Base-by-base conservation (phyloP, 176 grass and related monocot genomes). In the Musa troglodytarum region DNA sequence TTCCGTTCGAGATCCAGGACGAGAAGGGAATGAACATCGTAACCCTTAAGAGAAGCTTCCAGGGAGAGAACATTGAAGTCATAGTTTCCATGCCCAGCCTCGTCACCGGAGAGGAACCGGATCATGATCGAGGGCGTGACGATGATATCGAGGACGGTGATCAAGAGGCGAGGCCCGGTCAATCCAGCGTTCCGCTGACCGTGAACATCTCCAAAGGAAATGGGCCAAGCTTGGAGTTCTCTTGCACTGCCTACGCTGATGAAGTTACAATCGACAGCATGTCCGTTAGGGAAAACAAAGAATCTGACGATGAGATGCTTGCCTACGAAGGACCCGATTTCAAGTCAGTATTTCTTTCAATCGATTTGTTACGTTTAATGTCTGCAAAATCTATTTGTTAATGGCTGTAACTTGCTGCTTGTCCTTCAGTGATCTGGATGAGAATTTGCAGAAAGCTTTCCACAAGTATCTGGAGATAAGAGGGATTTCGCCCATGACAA, bases 301-400 rank as follows among this genome's bases (percentile, higher is more conserved):
- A 23, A 50, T 34, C 74, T 1, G 85, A 77, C 0, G 88, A 86
- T 23, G 63, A 75, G 10, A 84, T 87, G 20, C 84, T 99, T 50
- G 54, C 83, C 15, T 95, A 99, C 1, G 91, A 94, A 84, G 96
- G 91, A 8, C 96, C 96, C 73, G 96, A 99, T 74, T 99, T 99
- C 88, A 89, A 83, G 95, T 94, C 82, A 80, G 75, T 54, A 78
- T 53, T 25, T 53, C 58, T 53, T 19, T 24, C 23, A 2, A 53
- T 64, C 19, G 26, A 6, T 58, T 68, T 20, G 16, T 34, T 74
- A 24, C n/a, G 7, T 74, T 75, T 54, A 16, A 15, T 69, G 50
- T 19, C 10, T 43, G 6, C 3, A 43, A 43, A 43, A 43, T 43
- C 34, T 57, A 1, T 49, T 50, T 65, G 71, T 53, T 11, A 0